Conservation (phyloP, 768 basidiomycete species). For the Podaxis sp. region DNA sequence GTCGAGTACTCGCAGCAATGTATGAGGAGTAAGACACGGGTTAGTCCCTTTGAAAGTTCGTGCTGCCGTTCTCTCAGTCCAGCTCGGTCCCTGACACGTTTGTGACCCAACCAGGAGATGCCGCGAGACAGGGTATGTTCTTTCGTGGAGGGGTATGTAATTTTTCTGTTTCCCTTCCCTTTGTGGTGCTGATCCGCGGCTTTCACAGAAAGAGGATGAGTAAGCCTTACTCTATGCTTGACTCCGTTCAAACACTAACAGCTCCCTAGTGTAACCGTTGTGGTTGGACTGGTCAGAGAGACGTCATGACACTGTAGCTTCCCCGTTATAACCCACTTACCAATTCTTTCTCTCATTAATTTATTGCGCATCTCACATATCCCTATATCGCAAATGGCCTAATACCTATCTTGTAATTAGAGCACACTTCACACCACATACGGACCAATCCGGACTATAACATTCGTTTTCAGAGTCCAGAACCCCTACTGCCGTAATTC, state of each 20-base stretch:
- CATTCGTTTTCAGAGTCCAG: constrained; percentile 4
- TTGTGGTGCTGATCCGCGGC: constrained; percentile 11
- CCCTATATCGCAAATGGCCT: constrained; percentile 13
- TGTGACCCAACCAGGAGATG: constrained; percentile 41
- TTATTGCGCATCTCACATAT: constrained; percentile 12
- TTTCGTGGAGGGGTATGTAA: constrained; percentile 73
- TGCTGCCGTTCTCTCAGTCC: constrained; percentile 6
- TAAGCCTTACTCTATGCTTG: constrained; percentile 32
- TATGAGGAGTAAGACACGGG: constrained; percentile 61
- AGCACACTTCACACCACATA: constrained; percentile 2
- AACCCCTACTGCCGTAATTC: background rate
- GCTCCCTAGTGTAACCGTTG: constrained; percentile 56
- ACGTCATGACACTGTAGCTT: constrained; percentile 30
- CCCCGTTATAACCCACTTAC: background rate
- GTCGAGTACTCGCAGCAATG: constrained; percentile 65
- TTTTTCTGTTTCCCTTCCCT: constrained; percentile 4
- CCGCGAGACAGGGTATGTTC: constrained; percentile 58
- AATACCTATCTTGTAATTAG: constrained; percentile 9
- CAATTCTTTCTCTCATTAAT: background rate
- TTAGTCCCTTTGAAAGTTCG: constrained; percentile 75
- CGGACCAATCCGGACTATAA: constrained; percentile 4
- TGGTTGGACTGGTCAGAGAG: constrained; percentile 67
- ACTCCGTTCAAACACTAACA: constrained; percentile 14
- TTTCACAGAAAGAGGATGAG: constrained; percentile 74
- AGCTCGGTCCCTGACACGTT: background rate